Conservation (phyloP, 169 alveolate genomes). For the Plasmodium gonderi region DNA sequence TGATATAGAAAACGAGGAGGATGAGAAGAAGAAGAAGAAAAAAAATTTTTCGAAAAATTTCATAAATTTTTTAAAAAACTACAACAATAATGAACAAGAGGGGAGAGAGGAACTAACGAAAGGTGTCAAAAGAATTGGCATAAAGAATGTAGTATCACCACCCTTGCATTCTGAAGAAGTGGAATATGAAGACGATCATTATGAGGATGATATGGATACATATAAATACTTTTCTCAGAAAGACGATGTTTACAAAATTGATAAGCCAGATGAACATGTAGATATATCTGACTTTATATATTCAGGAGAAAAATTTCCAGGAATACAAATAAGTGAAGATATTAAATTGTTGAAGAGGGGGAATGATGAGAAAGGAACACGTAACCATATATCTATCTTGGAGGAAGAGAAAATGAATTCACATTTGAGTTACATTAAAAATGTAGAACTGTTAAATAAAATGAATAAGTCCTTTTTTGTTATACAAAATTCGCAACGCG, state of each 20-base stretch:
- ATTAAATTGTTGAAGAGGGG: neutral
- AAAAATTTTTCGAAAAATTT: neutral
- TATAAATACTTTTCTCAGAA: slow-evolving; percentile 15
- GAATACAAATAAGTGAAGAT: neutral
- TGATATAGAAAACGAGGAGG: neutral
- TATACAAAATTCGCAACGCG: slow-evolving; percentile 16
- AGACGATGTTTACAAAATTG: slow-evolving; percentile 44
- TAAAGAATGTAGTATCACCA: neutral
- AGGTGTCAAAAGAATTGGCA: neutral
- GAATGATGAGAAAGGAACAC: neutral
- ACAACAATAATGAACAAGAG: slow-evolving; percentile 10
- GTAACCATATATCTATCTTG: slow-evolving; percentile 6
- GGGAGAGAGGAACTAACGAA: neutral
- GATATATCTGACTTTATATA: slow-evolving; percentile 19
- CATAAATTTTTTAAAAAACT: slow-evolving; percentile 24
- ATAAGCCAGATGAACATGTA: slow-evolving; percentile 4
- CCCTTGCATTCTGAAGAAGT: neutral
- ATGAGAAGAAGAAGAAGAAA: neutral
- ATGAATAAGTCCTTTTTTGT: slow-evolving; percentile 7
- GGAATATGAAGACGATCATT: neutral
- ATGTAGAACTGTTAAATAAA: slow-evolving; percentile 13
- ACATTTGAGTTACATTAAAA: slow-evolving; percentile 7
- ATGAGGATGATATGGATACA: neutral
- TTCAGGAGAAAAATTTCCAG: neutral
- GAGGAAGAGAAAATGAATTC: slow-evolving; percentile 38